Base-by-base conservation (phyloP, 345 rosid species). In the Microcos paniculata region DNA sequence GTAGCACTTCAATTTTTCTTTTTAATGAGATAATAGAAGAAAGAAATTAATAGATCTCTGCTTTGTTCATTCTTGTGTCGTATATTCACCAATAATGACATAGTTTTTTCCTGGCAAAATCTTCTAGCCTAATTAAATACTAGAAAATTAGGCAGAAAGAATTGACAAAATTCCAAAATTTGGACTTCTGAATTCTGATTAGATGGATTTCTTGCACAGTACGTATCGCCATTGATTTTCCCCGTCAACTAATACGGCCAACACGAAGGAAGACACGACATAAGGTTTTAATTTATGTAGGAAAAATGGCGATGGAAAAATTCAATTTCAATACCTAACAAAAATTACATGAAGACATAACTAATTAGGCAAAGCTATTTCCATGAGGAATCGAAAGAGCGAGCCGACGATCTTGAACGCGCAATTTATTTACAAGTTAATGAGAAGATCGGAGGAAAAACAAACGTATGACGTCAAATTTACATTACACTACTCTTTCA, bases 341-440 rank as follows among this genome's bases (percentile, higher is more conserved):
- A 55, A 55, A 16, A 55, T n/a, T 13, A 55, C 8, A 57, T 15
- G 2, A n/a, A 42, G 26, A 38, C 45, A 11, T 42, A 11, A 11
- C 8, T 21, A 21, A 72, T 72, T 11, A 30, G 33, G 40, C 14
- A 30, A 33, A 28, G 12, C 62, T 51, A 70, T 30, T 52, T 52
- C 42, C 46, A 42, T 43, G 28, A 19, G 59, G 12, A 18, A 35
- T 35, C 16, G 48, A 55, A 19, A 35, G 28, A 55, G 49, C 53
- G 28, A 55, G 49, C 53, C 55, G 66, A 42, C 51, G 18, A 38
- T 40, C 53, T 72, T 72, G 75, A 58, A 78, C 67, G 48, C 72
- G 1, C 11, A 30, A 69, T 30, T 19, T 35, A 35, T 63, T 19
- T 63, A 63, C 73, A 51, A 69, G 19, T 49, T 35, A 35, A 35